phyloP scores from a whole-genome alignment of 2,329 filamentous ascomycete species.

The Cercospora beticola region DNA sequence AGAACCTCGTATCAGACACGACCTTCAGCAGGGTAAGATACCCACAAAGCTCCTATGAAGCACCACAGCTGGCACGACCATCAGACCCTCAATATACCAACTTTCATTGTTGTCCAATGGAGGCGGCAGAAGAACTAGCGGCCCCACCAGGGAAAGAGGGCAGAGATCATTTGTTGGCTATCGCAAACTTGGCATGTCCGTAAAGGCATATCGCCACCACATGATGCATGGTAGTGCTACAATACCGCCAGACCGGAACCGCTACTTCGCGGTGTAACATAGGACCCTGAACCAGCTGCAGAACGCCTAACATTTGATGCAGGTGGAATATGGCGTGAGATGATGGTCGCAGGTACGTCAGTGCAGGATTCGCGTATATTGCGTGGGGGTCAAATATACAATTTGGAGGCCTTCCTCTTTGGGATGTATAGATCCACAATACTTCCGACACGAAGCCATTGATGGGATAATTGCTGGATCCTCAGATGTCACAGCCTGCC shows the following conservation, averaged over 20 bases:
- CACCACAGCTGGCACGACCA: background rate
- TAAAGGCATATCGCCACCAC: background rate
- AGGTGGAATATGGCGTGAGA: background rate
- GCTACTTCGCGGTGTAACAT: background rate
- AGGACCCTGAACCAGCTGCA: background rate
- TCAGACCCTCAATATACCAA: background rate
- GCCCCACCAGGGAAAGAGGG: background rate
- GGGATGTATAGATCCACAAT: background rate
- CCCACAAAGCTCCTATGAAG: background rate
- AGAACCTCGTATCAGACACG: background rate
- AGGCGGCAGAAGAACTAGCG: background rate
- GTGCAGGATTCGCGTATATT: background rate
- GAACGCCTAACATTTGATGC: background rate
- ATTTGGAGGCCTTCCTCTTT: background rate
- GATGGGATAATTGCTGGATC: background rate
- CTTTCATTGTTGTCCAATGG: background rate
- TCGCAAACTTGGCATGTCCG: background rate
- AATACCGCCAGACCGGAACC: background rate
- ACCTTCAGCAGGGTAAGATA: background rate
- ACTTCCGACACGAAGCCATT: background rate
- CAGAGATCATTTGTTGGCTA: background rate
- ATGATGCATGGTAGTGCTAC: background rate
- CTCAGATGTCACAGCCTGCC: background rate
- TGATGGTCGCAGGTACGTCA: background rate
- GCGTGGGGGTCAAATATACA: background rate